Evolutionary conservation across 176 grass and related monocot species (phyloP).

Genomic region (Oryza rufipogon): DNA sequence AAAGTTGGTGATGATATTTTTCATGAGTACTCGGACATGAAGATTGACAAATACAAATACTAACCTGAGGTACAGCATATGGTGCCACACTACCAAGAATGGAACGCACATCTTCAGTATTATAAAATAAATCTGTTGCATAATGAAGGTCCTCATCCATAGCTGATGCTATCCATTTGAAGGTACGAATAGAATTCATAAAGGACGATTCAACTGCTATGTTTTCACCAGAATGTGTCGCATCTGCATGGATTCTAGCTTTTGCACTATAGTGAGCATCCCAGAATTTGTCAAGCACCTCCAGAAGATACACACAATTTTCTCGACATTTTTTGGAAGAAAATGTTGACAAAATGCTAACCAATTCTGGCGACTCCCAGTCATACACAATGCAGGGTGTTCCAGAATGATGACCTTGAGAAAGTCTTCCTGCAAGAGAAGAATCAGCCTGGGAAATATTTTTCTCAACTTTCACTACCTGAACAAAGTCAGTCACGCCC

Average conservation of each 20-base stretch:
- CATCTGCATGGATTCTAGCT: conserved; percentile 32
- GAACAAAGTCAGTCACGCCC: conserved; percentile 91
- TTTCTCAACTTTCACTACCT: conserved; percentile 65
- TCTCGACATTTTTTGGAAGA: conserved; percentile 66
- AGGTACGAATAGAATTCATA: conserved; percentile 68
- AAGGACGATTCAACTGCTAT: conserved; percentile 65
- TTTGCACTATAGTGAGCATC: conserved; percentile 83
- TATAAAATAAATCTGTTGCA: conserved; percentile 72
- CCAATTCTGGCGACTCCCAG: conserved; percentile 88
- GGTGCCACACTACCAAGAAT: conserved; percentile 76
- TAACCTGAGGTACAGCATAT: conserved; percentile 90
- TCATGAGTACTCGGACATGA: background rate
- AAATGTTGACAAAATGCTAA: conserved; percentile 70
- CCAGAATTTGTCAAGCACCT: conserved; percentile 90
- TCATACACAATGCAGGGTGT: conserved; percentile 57
- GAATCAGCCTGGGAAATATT: conserved; percentile 36
- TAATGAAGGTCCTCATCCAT: conserved; percentile 75
- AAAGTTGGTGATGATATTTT: background rate
- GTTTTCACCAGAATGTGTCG: conserved; percentile 42
- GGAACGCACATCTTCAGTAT: conserved; percentile 64
- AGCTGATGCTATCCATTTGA: conserved; percentile 87
- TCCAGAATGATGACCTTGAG: conserved; percentile 37
- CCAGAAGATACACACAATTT: conserved; percentile 80
- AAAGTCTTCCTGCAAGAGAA: conserved; percentile 25
- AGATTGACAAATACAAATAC: conserved; percentile 36